phyloP scores from a whole-genome alignment of 169 alveolate genomes.

The Cryptosporidium muris region DNA sequence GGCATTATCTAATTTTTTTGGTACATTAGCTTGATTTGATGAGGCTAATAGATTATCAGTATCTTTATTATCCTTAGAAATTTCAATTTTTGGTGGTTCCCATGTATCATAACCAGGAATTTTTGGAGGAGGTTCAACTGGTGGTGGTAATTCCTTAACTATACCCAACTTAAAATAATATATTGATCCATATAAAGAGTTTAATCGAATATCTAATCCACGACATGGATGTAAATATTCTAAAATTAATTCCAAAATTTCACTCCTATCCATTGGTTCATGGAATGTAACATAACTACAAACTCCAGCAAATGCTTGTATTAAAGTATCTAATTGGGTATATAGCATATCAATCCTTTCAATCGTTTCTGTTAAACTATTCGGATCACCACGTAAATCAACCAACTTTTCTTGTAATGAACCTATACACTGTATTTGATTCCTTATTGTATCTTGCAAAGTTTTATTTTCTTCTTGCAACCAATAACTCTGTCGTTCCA shows the following conservation, averaged over 20 bases:
- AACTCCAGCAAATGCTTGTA: constrained; percentile 87
- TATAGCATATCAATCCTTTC: constrained; percentile 83
- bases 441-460: constrained; percentile 76
- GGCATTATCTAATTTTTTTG: constrained; percentile 3
- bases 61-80: neutral
- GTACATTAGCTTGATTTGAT: constrained; percentile 45
- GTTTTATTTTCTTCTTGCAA: constrained; percentile 80
- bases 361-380: constrained; percentile 81
- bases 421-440: constrained; percentile 75
- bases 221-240: constrained; percentile 87
- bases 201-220: constrained; percentile 83
- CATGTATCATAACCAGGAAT: constrained; percentile 69
- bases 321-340: constrained; percentile 84
- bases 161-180: constrained; percentile 73
- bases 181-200: constrained; percentile 83
- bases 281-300: constrained; percentile 84
- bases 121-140: constrained; percentile 62
- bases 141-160: constrained; percentile 61
- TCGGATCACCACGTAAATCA: constrained; percentile 81
- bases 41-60: constrained; percentile 28
- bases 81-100: constrained; percentile 25
- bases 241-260: constrained; percentile 78
- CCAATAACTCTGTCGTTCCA: constrained; percentile 80
- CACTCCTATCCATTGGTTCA: constrained; percentile 72
- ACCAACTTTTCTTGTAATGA: constrained; percentile 79